Conservation (phyloP, 345 rosid genomes). For the Heritiera littoralis region DNA sequence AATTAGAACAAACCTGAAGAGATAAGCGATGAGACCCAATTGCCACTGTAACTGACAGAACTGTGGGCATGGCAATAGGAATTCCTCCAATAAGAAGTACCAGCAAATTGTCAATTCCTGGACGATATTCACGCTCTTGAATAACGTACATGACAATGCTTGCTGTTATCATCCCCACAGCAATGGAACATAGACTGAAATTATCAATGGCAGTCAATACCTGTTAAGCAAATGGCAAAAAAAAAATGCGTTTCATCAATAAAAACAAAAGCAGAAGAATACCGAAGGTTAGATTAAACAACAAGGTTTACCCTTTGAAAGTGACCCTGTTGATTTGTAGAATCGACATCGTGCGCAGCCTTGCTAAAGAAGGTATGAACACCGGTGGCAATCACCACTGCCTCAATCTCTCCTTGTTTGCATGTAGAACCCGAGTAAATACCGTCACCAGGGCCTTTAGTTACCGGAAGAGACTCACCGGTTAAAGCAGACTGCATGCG, state of each 20-base stretch:
- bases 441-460: slow-evolving; percentile 79
- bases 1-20: slow-evolving; percentile 47
- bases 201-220: slow-evolving; percentile 89
- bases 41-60: slow-evolving; percentile 71
- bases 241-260: neutral
- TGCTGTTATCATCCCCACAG: slow-evolving; percentile 75
- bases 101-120: slow-evolving; percentile 80
- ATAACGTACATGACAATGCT: slow-evolving; percentile 86
- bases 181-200: slow-evolving; percentile 88
- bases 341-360: slow-evolving; percentile 90
- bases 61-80: slow-evolving; percentile 78
- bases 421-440: slow-evolving; percentile 91
- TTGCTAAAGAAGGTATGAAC: slow-evolving; percentile 91
- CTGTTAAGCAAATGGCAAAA: slow-evolving; percentile 29
- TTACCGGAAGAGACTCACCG: slow-evolving; percentile 90
- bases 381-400: slow-evolving; percentile 87
- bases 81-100: slow-evolving; percentile 73
- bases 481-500: slow-evolving; percentile 65
- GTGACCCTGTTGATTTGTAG: slow-evolving; percentile 91
- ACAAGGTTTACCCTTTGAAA: slow-evolving; percentile 58
- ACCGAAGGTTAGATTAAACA: neutral
- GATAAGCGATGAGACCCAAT: slow-evolving; percentile 67
- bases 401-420: slow-evolving; percentile 93
- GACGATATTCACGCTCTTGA: slow-evolving; percentile 72
- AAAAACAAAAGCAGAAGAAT: neutral